phyloP scores from a whole-genome alignment of 345 rosid species.

The Arabis alpina region DNA sequence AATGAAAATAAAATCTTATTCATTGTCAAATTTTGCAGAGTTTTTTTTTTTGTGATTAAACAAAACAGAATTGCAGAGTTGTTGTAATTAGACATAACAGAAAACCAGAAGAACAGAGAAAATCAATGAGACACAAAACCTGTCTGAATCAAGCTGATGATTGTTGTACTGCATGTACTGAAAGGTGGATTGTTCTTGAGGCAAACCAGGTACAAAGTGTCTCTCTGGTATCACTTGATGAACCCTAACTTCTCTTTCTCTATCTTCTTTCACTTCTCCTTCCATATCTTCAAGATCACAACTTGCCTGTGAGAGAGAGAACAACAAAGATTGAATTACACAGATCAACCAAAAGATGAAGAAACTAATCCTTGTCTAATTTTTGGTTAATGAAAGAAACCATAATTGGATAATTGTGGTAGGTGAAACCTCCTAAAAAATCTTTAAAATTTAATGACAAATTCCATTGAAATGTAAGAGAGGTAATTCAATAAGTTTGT shows the following conservation, averaged over 20 bases:
- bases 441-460: constrained; percentile 1
- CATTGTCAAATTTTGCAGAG: constrained; percentile 1
- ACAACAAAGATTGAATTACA: constrained; percentile 14
- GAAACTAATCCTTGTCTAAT: neutral
- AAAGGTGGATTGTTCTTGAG: neutral
- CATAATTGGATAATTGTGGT: constrained; percentile 6
- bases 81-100: neutral
- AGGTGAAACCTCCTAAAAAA: constrained; percentile 33
- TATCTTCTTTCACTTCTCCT: constrained; percentile 23
- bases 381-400: constrained; percentile 9
- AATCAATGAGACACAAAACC: constrained; percentile 17
- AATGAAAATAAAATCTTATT: neutral
- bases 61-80: constrained; percentile 11
- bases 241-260: constrained; percentile 18
- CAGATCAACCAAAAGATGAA: constrained; percentile 15
- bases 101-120: neutral
- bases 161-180: constrained; percentile 28
- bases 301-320: constrained; percentile 1
- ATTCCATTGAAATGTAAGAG: neutral
- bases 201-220: neutral
- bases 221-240: constrained; percentile 15
- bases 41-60: neutral
- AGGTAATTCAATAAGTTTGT: neutral
- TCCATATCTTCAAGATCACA: constrained; percentile 22
- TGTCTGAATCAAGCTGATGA: constrained; percentile 15